A percentile compares a stretch with the other conserved stretches of the same genome.
Evolutionary conservation across 2,329 filamentous ascomycete species (phyloP).

Genomic region (Cordyceps tenuipes): DNA sequence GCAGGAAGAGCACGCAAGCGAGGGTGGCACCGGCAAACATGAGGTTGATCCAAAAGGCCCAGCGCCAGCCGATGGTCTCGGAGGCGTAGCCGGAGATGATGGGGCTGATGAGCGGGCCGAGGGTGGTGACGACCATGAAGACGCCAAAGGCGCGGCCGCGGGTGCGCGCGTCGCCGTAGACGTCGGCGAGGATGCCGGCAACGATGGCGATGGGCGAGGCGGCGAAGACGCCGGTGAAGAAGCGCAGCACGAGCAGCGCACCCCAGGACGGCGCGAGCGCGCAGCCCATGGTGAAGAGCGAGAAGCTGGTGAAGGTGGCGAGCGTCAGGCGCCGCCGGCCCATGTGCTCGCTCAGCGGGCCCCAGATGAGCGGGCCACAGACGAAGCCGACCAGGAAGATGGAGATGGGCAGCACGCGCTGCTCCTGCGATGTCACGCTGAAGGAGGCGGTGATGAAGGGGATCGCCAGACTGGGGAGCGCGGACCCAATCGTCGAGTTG

Average conservation of each 20-base stretch:
- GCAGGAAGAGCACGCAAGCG: slow-evolving; percentile 52
- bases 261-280: slow-evolving; percentile 45
- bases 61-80: slow-evolving; percentile 54
- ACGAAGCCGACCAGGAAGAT: slow-evolving; percentile 58
- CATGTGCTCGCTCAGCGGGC: slow-evolving; percentile 57
- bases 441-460: slow-evolving; percentile 51
- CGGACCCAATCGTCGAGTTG: slow-evolving; percentile 60
- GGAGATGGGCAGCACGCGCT: slow-evolving; percentile 50
- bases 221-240: slow-evolving; percentile 45
- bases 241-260: slow-evolving; percentile 45
- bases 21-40: slow-evolving; percentile 59
- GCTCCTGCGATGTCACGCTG: slow-evolving; percentile 37
- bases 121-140: slow-evolving; percentile 58
- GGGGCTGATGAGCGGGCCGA: slow-evolving; percentile 58
- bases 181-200: slow-evolving; percentile 56
- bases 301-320: slow-evolving; percentile 39
- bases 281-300: slow-evolving; percentile 46
- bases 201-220: slow-evolving; percentile 55
- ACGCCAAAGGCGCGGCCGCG: slow-evolving; percentile 53
- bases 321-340: slow-evolving; percentile 43
- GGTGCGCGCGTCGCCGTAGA: slow-evolving; percentile 43
- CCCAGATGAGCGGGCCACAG: slow-evolving; percentile 53
- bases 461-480: slow-evolving; percentile 56
- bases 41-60: slow-evolving; percentile 62
- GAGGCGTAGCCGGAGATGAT: slow-evolving; percentile 56